These are phyloP conservation scores for Talaromyces albobiverticillius DNA, from an alignment of 2,329 filamentous ascomycete genomes.

Conservation along the genomic window DNA sequence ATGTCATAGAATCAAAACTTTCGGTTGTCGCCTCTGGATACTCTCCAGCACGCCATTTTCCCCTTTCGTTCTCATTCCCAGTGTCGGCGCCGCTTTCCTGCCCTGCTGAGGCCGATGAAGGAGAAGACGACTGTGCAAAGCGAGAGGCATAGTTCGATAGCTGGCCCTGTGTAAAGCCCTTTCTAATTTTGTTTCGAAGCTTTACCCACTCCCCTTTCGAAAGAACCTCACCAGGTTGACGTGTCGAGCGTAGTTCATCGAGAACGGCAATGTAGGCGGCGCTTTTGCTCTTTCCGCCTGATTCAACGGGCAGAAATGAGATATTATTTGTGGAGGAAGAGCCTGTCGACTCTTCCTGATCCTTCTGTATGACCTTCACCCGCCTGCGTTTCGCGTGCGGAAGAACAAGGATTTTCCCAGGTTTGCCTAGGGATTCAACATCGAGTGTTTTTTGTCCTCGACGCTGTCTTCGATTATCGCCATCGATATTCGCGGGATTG, in stretches of 20 bases:
- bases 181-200: conserved; percentile 26
- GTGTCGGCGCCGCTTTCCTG: background rate
- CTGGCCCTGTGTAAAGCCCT: conserved; percentile 35
- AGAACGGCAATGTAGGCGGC: conserved; percentile 23
- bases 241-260: conserved; percentile 24
- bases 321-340: conserved; percentile 12
- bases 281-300: conserved; percentile 19
- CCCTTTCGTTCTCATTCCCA: background rate
- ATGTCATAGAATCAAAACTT: background rate
- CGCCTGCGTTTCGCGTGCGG: conserved; percentile 23
- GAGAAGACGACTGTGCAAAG: background rate
- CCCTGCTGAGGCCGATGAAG: background rate
- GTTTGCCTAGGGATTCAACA: conserved; percentile 34
- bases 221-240: conserved; percentile 26
- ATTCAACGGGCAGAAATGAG: conserved; percentile 24
- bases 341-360: conserved; percentile 12
- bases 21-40: background rate
- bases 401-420: conserved; percentile 36
- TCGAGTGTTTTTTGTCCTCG: conserved; percentile 23
- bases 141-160: conserved; percentile 28
- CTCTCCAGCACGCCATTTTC: conserved; percentile 3
- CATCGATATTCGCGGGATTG: background rate
- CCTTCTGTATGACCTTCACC: conserved; percentile 5
- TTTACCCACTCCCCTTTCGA: conserved; percentile 26
- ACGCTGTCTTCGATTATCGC: background rate